Base-by-base conservation (phyloP, 169 alveolate species). In the Cryptosporidium viatorum region DNA sequence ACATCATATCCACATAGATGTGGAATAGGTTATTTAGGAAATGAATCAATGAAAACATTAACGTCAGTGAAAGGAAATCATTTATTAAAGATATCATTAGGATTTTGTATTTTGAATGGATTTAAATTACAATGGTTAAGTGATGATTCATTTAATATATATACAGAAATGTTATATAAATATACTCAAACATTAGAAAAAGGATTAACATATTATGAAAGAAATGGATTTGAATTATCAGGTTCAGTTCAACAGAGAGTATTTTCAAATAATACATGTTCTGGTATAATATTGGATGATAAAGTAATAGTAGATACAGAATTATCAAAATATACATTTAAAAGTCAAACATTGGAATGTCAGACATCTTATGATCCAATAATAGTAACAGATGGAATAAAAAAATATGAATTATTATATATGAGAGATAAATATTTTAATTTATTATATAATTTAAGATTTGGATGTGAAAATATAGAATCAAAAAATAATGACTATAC, bases 11-110 rank as follows among this genome's bases (percentile, higher is more conserved):
- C 94, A 5, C 74, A 86, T 59, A 69, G 94, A 80, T 92, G 94
- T 86, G 94, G 91, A 39, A 92, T 92, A 68, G 92, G 94, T 59
- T 92, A 92, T 87, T 69, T 92, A 33, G 94, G 93, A 3, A 86
- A 92, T 69, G 94, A 92, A 62, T 35, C 31, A 8, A 59, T 67
- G 52, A 92, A 86, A 43, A 74, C 92, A 9, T n/a, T 43, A 55
- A 69, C 92, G 29, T 71, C 92, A 23, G 60, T 92, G 31, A 89
- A 92, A 16, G 94, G 93, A 70, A 51, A 71, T 55, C 50, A 18
- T n/a, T 60, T 92, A 73, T 52, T 92, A n/a, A 58, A 75, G 23
- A 39, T 48, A 86, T 85, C 93, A 58, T 60, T 86, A n/a, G 94
- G 94, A n/a, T 92, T 68, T 86, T 92, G 94, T 86, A 68, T 74